phyloP scores from a whole-genome alignment of 768 basidiomycete genomes.

The Pleurotus platypus region DNA sequence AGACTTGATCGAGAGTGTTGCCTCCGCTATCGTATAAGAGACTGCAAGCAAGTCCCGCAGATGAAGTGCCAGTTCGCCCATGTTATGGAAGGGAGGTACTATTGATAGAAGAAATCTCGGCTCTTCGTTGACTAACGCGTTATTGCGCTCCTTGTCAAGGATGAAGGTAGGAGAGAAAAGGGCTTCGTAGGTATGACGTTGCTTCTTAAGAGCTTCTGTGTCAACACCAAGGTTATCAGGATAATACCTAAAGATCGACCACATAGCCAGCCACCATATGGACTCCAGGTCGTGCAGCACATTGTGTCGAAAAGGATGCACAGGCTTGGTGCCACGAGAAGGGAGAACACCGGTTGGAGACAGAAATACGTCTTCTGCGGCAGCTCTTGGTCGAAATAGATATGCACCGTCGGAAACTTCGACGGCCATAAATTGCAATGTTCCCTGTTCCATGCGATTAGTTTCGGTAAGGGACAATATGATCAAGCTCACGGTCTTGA shows the following conservation, averaged over 20 bases:
- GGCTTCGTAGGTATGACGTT: background rate
- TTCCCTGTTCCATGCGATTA: slow-evolving; percentile 6
- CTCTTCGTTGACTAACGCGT: background rate
- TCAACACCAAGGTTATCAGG: background rate
- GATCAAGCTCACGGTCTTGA: slow-evolving; percentile 4
- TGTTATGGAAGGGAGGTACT: background rate
- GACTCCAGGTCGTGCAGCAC: slow-evolving; percentile 13
- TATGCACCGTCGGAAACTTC: slow-evolving; percentile 3
- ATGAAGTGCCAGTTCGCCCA: background rate
- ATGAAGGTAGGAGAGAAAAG: background rate
- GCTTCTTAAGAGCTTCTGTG: background rate
- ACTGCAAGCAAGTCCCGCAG: background rate
- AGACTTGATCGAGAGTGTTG: background rate
- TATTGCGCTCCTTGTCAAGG: background rate
- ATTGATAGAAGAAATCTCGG: background rate
- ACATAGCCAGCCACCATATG: slow-evolving; percentile 12
- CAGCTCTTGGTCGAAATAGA: background rate
- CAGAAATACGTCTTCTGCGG: background rate
- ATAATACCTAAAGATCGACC: background rate
- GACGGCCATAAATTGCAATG: slow-evolving; percentile 13
- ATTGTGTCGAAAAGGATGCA: background rate
- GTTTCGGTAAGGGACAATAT: background rate
- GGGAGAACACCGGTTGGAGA: background rate
- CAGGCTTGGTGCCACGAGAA: too few species aligned
- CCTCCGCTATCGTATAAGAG: background rate